Base-by-base conservation (phyloP, 2,329 filamentous ascomycete genomes). In the Penicillium sp. region DNA sequence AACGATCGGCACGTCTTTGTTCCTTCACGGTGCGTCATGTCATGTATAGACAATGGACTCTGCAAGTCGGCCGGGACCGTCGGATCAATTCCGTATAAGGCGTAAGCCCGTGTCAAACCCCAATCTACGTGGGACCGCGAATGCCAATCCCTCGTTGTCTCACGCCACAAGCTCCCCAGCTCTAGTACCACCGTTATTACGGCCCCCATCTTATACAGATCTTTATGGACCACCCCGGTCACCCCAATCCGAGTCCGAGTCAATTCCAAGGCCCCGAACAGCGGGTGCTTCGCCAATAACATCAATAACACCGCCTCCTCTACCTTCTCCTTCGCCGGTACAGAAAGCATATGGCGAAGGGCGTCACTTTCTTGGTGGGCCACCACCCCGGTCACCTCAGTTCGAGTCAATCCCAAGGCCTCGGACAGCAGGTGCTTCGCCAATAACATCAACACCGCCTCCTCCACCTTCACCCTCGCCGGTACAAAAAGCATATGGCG, bases 311-410 rank as follows among this genome's bases (percentile, higher is more conserved):
- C 35, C 39, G 16, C 29, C 40, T 4, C 40, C 39, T 26, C 42
- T 23, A 23, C 38, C 51, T 13, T 32, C 46, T 7, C 50, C 52
- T 8, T 56, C 59, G 4, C 40, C 58, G n/a, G 55, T 62, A 7
- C 62, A 64, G 47, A 67, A 69, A 40, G 66, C 64, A 40, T 68
- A 66, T 38, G 60, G 62, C 14, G 82, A 86, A 57, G 81, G n/a
- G n/a, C n/a, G n/a, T n/a, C n/a, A n/a, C n/a, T n/a, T n/a, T n/a
- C n/a, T n/a, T n/a, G n/a, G n/a, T n/a, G n/a, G n/a, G n/a, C n/a
- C n/a, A 4, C 26, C 16, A 3, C 44, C 40, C 11, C 44, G 22
- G 23, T 34, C 34, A 5, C 44, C 40, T n/a, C 40, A 27, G 14
- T 32, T 34, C 2, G 47, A 36, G 2, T 29, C 50, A 31, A 18